Evolutionary conservation across 108 stramenopile species (phyloP), one percentile per base, ranked within the genome.

Genomic region (Discostella stelligeroides): DNA sequence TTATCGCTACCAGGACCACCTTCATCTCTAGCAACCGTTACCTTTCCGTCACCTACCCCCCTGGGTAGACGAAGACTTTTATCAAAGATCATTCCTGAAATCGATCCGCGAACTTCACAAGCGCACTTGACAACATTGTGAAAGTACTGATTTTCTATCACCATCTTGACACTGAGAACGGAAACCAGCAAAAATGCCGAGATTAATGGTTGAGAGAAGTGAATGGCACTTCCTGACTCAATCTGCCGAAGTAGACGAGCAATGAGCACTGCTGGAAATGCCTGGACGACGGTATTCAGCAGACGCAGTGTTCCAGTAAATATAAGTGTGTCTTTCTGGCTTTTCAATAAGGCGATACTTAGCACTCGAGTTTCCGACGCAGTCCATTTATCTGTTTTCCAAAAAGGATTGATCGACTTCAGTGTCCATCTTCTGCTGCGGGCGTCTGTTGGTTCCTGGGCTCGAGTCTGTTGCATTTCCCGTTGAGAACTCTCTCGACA

Each of bases 121-220:
- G 90, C 83, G 57, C 82, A 77, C 45, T 75, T 85, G 45, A 88
- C 85, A 60, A 91, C 79, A 46, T 78, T 68, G 76, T 95, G 90
- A 73, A 95, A 97, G 70, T 90, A 95, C 65, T 85, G 84, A 62
- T 95, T 97, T 68, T 97, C 96, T 10, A 92, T 76, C 17, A 92
- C 64, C 83, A 90, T 95, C 82, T 97, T 97, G 24, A 84, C 18
- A 23, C 53, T 66, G 50, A 92, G 53, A 7, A 92, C 86, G 73
- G 60, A 63, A 10, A 89, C 79, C 25, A 89, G 51, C 24, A 64
- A 23, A 7, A 84, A 17, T 1, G 85, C 87, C 12, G 88, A 78
- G 17, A 28, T 30, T 37, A 92, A 11, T 40, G 88, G 83, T 47
- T 84, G 61, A 9, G 64, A 59, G 14, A 77, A 41, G 12, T 66